Percentiles rank a stretch among this genome's conserved stretches.
Evolutionary conservation across 2,329 filamentous ascomycete genomes (phyloP).

Genomic region (Beauveria medogensis): DNA sequence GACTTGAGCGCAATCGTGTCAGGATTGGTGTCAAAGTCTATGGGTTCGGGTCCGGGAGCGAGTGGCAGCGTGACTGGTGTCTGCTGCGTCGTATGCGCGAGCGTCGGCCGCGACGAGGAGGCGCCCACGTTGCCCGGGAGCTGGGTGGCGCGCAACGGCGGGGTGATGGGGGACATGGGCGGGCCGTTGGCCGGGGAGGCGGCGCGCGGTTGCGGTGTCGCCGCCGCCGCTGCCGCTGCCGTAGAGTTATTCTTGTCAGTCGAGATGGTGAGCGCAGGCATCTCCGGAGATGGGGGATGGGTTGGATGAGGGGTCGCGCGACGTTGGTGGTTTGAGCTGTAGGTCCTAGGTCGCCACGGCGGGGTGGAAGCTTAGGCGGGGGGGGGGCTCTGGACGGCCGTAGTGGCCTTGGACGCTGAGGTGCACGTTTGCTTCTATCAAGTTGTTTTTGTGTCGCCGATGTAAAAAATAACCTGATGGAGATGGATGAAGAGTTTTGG

Average conservation of each 20-base stretch:
- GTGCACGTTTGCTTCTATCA: too few species aligned
- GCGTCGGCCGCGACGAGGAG: slow-evolving; percentile 12
- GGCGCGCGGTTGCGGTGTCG: slow-evolving; percentile 22
- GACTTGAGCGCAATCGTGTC: slow-evolving; percentile 82
- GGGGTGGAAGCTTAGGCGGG: too few species aligned
- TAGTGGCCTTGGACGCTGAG: too few species aligned
- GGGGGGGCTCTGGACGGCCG: too few species aligned
- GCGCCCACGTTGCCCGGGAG: slow-evolving; percentile 16
- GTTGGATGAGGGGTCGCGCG: too few species aligned
- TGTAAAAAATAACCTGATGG: too few species aligned
- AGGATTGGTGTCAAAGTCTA: slow-evolving; percentile 60
- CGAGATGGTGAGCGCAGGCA: slow-evolving; percentile 8
- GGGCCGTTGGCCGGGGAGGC: slow-evolving; percentile 38
- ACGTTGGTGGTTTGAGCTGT: too few species aligned
- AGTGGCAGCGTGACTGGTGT: slow-evolving; percentile 31
- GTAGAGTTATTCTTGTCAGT: not conserved
- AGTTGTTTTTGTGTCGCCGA: too few species aligned
- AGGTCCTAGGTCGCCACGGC: too few species aligned
- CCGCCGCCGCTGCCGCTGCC: slow-evolving; percentile 10
- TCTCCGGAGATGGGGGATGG: not conserved
- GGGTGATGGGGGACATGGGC: slow-evolving; percentile 48
- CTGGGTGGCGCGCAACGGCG: slow-evolving; percentile 34
- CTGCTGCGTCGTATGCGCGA: slow-evolving; percentile 38
- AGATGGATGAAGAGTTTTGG: too few species aligned
- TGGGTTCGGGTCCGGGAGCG: slow-evolving; percentile 41